These are phyloP conservation scores for Kwoniella dendrophila DNA, from an alignment of 768 basidiomycete species.

Conservation along the genomic window DNA sequence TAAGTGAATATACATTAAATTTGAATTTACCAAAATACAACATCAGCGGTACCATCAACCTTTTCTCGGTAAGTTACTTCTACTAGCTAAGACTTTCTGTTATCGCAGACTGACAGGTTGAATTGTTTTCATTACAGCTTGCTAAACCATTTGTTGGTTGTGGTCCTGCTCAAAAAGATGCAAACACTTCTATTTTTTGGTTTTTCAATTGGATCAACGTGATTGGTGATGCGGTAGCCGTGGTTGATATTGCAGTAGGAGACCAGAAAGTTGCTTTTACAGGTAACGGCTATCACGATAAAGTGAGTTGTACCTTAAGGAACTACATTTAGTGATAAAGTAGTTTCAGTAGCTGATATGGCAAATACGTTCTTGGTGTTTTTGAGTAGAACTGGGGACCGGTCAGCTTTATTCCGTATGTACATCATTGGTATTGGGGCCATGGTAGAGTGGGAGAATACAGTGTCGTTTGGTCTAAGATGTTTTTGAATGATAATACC, in stretches of 20 bases:
- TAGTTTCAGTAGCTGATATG: neutral
- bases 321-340: neutral
- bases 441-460: slow-evolving; percentile 8
- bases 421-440: slow-evolving; percentile 22
- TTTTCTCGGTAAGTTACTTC: neutral
- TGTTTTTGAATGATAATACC: neutral
- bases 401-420: neutral
- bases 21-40: slow-evolving; percentile 2
- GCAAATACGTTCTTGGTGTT: neutral
- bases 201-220: slow-evolving; percentile 15
- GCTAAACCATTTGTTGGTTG: slow-evolving; percentile 1
- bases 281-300: slow-evolving; percentile 19
- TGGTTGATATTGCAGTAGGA: slow-evolving; percentile 11
- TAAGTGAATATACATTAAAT: slow-evolving; percentile 5
- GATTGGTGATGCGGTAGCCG: slow-evolving; percentile 10
- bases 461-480: slow-evolving; percentile 11
- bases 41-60: slow-evolving; percentile 9
- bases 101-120: neutral
- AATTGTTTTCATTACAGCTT: neutral
- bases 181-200: slow-evolving; percentile 6
- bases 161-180: neutral
- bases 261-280: slow-evolving; percentile 11
- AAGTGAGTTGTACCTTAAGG: neutral
- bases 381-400: slow-evolving; percentile 13
- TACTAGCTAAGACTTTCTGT: neutral